Evolutionary conservation across 306 rosid species (phyloP).

Genomic region (Cicer bijugum): DNA sequence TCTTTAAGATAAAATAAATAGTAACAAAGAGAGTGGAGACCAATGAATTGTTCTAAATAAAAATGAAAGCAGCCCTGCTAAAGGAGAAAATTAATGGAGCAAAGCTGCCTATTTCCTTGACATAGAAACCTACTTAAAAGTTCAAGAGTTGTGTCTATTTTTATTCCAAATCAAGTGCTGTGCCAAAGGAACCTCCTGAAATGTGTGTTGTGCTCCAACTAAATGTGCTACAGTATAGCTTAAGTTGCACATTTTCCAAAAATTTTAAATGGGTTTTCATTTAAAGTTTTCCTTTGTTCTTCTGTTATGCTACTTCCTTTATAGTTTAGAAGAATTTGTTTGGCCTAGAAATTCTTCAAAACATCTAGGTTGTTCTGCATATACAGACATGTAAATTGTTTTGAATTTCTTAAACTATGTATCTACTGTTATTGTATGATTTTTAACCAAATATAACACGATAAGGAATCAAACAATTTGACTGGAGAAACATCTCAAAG

Average conservation of each 20-base stretch:
- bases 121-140: not conserved
- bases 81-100: conserved; percentile 16
- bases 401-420: conserved; percentile 28
- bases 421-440: conserved; percentile 1
- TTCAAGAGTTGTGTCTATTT: not conserved
- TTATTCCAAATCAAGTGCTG: conserved; percentile 25
- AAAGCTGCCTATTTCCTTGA: conserved; percentile 29
- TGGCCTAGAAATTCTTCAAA: conserved; percentile 26
- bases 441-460: conserved; percentile 13
- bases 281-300: conserved; percentile 13
- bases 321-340: conserved; percentile 18
- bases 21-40: conserved; percentile 8
- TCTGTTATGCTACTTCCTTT: conserved; percentile 36
- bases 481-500: conserved; percentile 25
- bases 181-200: not conserved
- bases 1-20: conserved; percentile 11
- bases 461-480: conserved; percentile 1
- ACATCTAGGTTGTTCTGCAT: conserved; percentile 6
- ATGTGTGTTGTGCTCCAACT: not conserved
- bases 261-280: conserved; percentile 17
- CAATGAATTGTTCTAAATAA: conserved; percentile 20
- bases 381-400: conserved; percentile 20
- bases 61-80: conserved; percentile 2
- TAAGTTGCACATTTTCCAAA: conserved; percentile 13
- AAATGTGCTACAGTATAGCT: conserved; percentile 11